Base-by-base conservation (phyloP, 2,329 filamentous ascomycete species). In the Penicillium sp. region DNA sequence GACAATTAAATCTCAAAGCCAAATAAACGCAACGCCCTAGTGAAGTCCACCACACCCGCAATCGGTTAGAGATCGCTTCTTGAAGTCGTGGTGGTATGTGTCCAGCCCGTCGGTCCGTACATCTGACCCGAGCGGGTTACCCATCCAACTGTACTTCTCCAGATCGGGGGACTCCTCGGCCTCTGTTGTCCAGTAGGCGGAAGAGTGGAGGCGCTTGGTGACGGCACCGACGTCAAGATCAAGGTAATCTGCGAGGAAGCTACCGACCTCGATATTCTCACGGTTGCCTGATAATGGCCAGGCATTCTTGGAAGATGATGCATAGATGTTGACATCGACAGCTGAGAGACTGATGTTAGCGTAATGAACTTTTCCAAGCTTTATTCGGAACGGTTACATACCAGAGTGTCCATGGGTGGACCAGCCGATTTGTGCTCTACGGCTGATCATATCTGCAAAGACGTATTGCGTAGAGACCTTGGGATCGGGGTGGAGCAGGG, bases 261-360 rank as follows among this genome's bases (percentile, higher is more conserved):
- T 78, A 27, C 94, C 94, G 1, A 99, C 82, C 21, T 97, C 91
- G 0, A 87, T 97, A 69, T 99, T 99, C 78, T 99, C 94, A 48
- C 95, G 87, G 70, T 97, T 97, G 7, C 93, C 93, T 3, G 84
- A 77, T 6, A 96, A 79, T 12, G 81, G 78, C 36, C 83, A 80
- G 0, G 86, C 83, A 24, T 78, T 75, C 30, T 83, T 80, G 0
- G 83, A 80, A 3, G 89, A 86, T 0, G 89, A 92, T 46, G 89
- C 88, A 75, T 97, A 99, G 60, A 99, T 90, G 72, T 99, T 99
- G 42, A 99, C 94, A 68, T 99, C 94, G 7, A 94, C 91, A 45
- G 88, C 94, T 68, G 67, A 66, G 23, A 34, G 34, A 42, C 57
- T 44, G 32, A 41, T 37, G 17, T 55, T 46, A 46, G 24, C 21